Conservation (phyloP, 164 flowering plant genomes). For the Houttuynia cordata region DNA sequence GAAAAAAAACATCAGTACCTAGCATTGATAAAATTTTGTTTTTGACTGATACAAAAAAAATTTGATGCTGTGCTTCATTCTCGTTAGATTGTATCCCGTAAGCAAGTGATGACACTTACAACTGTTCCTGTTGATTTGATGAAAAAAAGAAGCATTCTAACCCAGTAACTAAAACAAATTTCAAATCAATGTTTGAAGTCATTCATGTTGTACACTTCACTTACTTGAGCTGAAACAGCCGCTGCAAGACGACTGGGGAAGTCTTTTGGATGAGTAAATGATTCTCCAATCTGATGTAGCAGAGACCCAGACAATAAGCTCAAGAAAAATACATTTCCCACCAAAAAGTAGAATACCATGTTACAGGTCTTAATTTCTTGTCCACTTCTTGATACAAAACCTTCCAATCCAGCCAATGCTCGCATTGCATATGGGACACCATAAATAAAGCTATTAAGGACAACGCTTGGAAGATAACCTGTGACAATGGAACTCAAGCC, state of each 20-base stretch:
- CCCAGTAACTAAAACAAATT: neutral
- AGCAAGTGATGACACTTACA: too few relatives aligned
- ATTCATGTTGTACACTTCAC: neutral
- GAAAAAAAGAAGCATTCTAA: neutral
- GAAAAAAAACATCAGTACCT: neutral
- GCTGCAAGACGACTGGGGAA: constrained; percentile 76
- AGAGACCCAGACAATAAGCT: constrained; percentile 85
- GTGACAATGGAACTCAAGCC: constrained; percentile 71
- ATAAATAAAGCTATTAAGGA: constrained; percentile 67
- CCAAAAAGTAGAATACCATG: constrained; percentile 86
- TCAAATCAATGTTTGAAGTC: neutral
- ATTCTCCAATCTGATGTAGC: constrained; percentile 72
- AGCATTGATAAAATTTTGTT: too few relatives aligned
- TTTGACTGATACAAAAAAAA: too few relatives aligned
- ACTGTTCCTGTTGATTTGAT: neutral
- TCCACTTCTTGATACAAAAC: constrained; percentile 57
- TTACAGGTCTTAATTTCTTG: constrained; percentile 72
- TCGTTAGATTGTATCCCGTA: too few relatives aligned
- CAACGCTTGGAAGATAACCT: constrained; percentile 81
- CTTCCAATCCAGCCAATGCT: constrained; percentile 44
- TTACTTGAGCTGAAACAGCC: constrained; percentile 83
- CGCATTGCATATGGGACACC: constrained; percentile 69
- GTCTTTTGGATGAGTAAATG: constrained; percentile 49
- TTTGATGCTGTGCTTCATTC: too few relatives aligned
- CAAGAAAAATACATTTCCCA: constrained; percentile 84